Evolutionary conservation across 1,284 basidiomycete genomes (phyloP).

Genomic region (Laetiporus sulphureus): DNA sequence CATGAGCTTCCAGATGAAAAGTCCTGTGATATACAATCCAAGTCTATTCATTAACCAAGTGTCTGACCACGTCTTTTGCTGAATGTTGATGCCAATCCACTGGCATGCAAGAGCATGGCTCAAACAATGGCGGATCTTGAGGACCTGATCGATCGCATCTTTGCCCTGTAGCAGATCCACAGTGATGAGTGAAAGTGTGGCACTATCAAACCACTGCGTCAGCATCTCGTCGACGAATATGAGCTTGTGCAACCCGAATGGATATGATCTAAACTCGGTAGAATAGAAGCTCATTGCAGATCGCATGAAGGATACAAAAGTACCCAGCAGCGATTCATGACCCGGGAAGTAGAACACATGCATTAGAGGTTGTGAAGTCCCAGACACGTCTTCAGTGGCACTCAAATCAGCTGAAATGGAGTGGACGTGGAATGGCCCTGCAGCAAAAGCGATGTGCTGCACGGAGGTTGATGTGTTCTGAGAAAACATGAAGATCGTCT

Average conservation of each 20-base stretch:
- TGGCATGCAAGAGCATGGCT: slow-evolving; percentile 90
- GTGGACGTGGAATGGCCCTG: slow-evolving; percentile 87
- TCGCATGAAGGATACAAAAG: slow-evolving; percentile 74
- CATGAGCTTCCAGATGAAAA: slow-evolving; percentile 83
- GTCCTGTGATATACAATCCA: slow-evolving; percentile 84
- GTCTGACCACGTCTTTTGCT: slow-evolving; percentile 90
- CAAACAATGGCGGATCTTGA: slow-evolving; percentile 84
- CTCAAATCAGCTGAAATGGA: slow-evolving; percentile 60
- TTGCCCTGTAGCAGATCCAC: slow-evolving; percentile 85
- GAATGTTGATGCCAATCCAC: slow-evolving; percentile 97
- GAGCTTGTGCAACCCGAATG: slow-evolving; percentile 91
- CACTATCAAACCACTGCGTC: slow-evolving; percentile 73
- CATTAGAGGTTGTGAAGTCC: slow-evolving; percentile 77
- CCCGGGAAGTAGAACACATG: slow-evolving; percentile 93
- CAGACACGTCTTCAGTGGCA: slow-evolving; percentile 50
- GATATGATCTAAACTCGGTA: slow-evolving; percentile 93
- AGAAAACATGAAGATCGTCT: slow-evolving; percentile 92
- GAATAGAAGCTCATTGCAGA: slow-evolving; percentile 90
- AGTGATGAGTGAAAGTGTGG: slow-evolving; percentile 79
- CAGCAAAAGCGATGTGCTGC: slow-evolving; percentile 94
- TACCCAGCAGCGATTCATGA: slow-evolving; percentile 62
- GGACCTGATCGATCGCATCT: slow-evolving; percentile 89
- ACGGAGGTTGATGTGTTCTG: slow-evolving; percentile 87
- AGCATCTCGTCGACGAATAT: slow-evolving; percentile 94
- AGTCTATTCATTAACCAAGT: slow-evolving; percentile 95